Evolutionary conservation across 1,284 basidiomycete genomes (phyloP).

Genomic region (Naganishia sp.): DNA sequence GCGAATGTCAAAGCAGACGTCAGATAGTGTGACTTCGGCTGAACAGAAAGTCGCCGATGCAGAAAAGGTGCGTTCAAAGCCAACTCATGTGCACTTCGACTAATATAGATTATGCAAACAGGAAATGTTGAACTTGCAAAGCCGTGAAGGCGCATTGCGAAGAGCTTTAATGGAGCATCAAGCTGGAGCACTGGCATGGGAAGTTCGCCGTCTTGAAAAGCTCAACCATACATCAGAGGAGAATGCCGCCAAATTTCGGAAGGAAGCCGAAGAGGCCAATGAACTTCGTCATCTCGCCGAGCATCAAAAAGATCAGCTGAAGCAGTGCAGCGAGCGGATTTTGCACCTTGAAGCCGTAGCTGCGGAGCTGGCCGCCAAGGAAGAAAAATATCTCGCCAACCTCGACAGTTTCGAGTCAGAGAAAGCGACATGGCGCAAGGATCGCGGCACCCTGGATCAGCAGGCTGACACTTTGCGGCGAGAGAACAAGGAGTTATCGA

Average conservation of each 20-base stretch:
- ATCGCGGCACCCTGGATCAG: constrained; percentile 36
- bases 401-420: constrained; percentile 47
- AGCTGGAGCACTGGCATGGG: constrained; percentile 54
- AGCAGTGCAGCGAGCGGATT: constrained; percentile 44
- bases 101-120: constrained; percentile 25
- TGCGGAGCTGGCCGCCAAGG: constrained; percentile 9
- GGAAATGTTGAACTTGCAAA: constrained; percentile 51
- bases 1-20: constrained; percentile 53
- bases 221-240: constrained; percentile 19
- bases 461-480: constrained; percentile 57
- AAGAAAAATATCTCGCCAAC: neutral
- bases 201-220: constrained; percentile 49
- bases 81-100: no score
- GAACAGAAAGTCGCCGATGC: constrained; percentile 52
- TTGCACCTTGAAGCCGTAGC: constrained; percentile 42
- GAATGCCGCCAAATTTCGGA: constrained; percentile 15
- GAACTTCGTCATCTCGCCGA: constrained; percentile 19
- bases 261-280: constrained; percentile 23
- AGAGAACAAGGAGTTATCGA: constrained; percentile 57
- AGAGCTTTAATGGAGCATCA: constrained; percentile 53
- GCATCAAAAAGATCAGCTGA: constrained; percentile 38
- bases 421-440: constrained; percentile 36
- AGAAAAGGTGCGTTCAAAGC: constrained; percentile 47
- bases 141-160: constrained; percentile 48
- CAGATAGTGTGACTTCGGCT: constrained; percentile 51